Percentiles rank a stretch among this genome's conserved stretches.
Conservation (phyloP, 306 rosid species). For the Cercis canadensis region DNA sequence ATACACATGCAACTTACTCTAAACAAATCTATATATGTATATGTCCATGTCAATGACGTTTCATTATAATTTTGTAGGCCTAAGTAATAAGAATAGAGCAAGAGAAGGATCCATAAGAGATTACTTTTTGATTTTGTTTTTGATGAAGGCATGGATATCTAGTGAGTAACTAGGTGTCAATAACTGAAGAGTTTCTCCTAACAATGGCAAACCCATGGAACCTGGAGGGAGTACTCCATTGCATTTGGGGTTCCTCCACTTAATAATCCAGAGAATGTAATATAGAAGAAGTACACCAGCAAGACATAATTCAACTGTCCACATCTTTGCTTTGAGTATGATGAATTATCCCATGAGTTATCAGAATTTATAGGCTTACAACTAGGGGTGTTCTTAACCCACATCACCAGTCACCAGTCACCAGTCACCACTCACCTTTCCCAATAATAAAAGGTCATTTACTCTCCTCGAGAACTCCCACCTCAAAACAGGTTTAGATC, state of each 20-base stretch:
- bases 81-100: background rate
- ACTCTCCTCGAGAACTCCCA: no score
- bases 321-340: constrained; percentile 8
- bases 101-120: background rate
- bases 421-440: no score
- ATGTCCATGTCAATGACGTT: no score
- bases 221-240: constrained; percentile 52
- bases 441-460: no score
- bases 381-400: no score
- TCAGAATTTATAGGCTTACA: no score
- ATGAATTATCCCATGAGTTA: no score
- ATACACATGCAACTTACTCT: no score
- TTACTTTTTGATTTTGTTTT: constrained; percentile 43
- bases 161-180: constrained; percentile 44
- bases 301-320: constrained; percentile 10
- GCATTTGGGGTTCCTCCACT: constrained; percentile 47
- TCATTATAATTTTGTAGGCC: no score
- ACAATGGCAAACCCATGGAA: constrained; percentile 51
- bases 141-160: constrained; percentile 52
- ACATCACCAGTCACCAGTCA: no score
- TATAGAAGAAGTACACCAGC: constrained; percentile 17
- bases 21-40: no score
- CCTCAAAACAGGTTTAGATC: no score
- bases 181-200: constrained; percentile 46
- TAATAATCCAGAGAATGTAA: constrained; percentile 14